These are phyloP conservation scores for Oryza glaberrima DNA, from an alignment of 176 grass and related monocot species.

Conservation along the genomic window DNA sequence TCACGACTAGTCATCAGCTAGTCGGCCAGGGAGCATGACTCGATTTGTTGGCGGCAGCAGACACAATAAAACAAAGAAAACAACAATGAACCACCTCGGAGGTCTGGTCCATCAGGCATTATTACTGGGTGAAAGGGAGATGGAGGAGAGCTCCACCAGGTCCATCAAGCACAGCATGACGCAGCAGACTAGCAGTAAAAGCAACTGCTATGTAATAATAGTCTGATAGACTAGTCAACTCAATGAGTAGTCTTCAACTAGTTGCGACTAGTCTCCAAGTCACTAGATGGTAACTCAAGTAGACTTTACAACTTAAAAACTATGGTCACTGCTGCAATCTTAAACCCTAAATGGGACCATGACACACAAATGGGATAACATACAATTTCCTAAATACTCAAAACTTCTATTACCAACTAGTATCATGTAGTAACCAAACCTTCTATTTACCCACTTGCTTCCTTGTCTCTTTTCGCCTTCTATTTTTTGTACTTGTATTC, in stretches of 20 bases:
- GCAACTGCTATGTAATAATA: background rate
- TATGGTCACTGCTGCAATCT: background rate
- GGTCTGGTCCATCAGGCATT: background rate
- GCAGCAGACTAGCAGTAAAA: background rate
- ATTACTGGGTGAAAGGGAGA: background rate
- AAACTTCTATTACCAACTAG: background rate
- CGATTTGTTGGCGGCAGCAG: background rate
- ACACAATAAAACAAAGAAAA: background rate
- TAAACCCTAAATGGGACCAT: constrained; percentile 1
- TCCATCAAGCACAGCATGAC: background rate
- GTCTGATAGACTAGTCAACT: background rate
- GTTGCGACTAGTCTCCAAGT: background rate
- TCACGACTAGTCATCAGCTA: background rate
- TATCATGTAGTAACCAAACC: background rate
- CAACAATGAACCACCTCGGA: background rate
- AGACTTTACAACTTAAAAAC: background rate
- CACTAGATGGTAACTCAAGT: background rate
- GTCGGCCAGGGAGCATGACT: background rate
- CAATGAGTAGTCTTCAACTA: background rate
- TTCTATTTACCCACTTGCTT: background rate
- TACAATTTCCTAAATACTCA: constrained; percentile 13
- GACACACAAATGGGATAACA: constrained; percentile 7
- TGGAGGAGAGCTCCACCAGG: background rate
- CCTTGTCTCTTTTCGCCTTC: background rate
- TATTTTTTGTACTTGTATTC: background rate